Conservation (phyloP, 345 rosid genomes). For the Hirschfeldia incana region DNA sequence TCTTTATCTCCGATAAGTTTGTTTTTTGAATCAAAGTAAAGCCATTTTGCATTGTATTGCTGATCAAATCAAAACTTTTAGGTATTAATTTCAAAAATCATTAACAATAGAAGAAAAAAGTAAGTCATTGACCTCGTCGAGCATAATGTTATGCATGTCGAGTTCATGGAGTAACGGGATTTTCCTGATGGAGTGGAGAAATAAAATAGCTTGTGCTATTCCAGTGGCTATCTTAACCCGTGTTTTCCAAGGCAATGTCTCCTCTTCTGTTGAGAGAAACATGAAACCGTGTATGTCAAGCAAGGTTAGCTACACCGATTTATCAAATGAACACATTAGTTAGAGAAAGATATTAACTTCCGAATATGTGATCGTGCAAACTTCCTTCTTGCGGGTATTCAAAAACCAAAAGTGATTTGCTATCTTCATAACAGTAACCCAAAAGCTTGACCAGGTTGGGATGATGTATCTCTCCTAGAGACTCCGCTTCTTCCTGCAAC, state of each 20-base stretch:
- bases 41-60: slow-evolving; percentile 22
- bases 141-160: slow-evolving; percentile 16
- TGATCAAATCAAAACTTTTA: slow-evolving; percentile 13
- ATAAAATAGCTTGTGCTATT: slow-evolving; percentile 12
- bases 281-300: neutral
- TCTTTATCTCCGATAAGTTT: neutral
- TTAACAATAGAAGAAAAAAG: neutral
- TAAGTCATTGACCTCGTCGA: slow-evolving; percentile 16
- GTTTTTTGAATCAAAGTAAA: neutral
- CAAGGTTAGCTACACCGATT: neutral
- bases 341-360: slow-evolving; percentile 8
- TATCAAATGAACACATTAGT: neutral
- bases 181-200: slow-evolving; percentile 14
- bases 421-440: slow-evolving; percentile 16
- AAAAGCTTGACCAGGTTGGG: slow-evolving; percentile 13
- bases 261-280: slow-evolving; percentile 14
- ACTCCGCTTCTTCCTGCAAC: slow-evolving; percentile 4
- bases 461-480: neutral
- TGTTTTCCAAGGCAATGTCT: slow-evolving; percentile 16
- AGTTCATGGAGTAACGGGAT: neutral
- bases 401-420: slow-evolving; percentile 1
- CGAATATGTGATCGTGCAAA: slow-evolving; percentile 1
- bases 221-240: slow-evolving; percentile 22
- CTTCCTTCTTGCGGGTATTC: slow-evolving; percentile 6
- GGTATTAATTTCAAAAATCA: neutral